Base-by-base conservation (phyloP, 2,329 filamentous ascomycete genomes). In the Endoconidiophora polonica region DNA sequence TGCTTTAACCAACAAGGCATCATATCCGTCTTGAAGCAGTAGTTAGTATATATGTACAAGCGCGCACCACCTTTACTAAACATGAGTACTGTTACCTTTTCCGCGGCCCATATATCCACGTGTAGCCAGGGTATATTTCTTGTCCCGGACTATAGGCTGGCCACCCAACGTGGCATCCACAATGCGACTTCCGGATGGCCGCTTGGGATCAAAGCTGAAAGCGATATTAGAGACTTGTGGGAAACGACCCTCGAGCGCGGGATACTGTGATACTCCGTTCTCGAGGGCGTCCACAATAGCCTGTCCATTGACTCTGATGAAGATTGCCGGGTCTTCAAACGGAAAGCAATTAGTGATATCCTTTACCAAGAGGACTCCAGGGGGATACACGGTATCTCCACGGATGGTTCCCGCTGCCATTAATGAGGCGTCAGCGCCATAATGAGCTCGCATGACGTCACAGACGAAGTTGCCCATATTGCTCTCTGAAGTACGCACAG, bases 381-480 rank as follows among this genome's bases (percentile, higher is more conserved):
- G 84, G 0, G 86, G 79, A 58, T 94, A 94, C 29, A 94, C 79
- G 62, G 91, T 85, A 59, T 94, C 87, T 1, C 86, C 87, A 12
- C 87, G 76, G 48, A 94, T 86, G 0, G 87, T 94, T 0, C 87
- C 87, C 0, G 83, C 74, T 0, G 84, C 86, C 79, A 94, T 91
- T 55, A 94, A 71, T 26, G 79, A 76, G 60, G 86, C 93, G 57
- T 94, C 88, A 0, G 84, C 79, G 4, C 71, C 66, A 61, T 94
- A 86, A 60, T 93, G 82, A 54, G 78, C 78, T 5, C 86, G 76
- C 86, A 94, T 94, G 22, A 95, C 73, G 60, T 95, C 87, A 63
- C 84, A 91, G 2, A 94, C 82, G 62, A 93, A 93, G 63, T 94
- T 94, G 1, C 83, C 86, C 12, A 93, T 67, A 59, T 94, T 95